phyloP scores from a whole-genome alignment of 257 asterid genomes.

The Penstemon barbatus region DNA sequence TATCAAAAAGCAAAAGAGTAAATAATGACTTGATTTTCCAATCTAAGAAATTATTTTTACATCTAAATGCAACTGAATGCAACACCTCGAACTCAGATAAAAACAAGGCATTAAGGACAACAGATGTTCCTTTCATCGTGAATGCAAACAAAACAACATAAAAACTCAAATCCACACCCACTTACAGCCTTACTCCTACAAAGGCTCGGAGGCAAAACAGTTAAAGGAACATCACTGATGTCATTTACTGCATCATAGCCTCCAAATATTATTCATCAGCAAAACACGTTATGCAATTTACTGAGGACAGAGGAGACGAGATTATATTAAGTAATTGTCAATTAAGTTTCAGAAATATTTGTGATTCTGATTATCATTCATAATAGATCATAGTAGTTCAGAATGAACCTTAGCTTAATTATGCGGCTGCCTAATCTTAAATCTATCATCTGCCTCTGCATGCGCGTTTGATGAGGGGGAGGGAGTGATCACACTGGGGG shows the following conservation, averaged over 20 bases:
- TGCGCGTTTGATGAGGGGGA: background rate
- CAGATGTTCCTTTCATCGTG: background rate
- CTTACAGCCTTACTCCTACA: background rate
- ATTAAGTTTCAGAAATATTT: background rate
- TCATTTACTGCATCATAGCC: slow-evolving; percentile 19
- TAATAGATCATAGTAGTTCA: slow-evolving; percentile 15
- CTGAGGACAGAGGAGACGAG: background rate
- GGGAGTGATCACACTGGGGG: background rate
- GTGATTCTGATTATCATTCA: slow-evolving; percentile 10
- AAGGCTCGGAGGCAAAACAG: slow-evolving; percentile 7
- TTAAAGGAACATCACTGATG: background rate
- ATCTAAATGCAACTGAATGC: slow-evolving; percentile 2
- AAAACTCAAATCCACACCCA: slow-evolving; percentile 8
- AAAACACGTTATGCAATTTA: background rate
- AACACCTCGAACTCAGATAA: slow-evolving; percentile 16
- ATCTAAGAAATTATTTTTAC: background rate
- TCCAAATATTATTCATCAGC: background rate
- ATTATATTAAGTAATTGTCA: background rate
- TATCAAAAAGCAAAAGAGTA: slow-evolving; percentile 24
- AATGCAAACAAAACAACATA: slow-evolving; percentile 20
- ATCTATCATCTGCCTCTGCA: slow-evolving; percentile 1
- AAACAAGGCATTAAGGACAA: background rate
- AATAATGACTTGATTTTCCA: slow-evolving; percentile 2
- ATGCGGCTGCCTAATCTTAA: slow-evolving; percentile 6
- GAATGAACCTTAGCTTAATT: slow-evolving; percentile 8